These are phyloP conservation scores for Trypanosoma mega DNA, from an alignment of 208 protist genomes.

Conservation along the genomic window DNA sequence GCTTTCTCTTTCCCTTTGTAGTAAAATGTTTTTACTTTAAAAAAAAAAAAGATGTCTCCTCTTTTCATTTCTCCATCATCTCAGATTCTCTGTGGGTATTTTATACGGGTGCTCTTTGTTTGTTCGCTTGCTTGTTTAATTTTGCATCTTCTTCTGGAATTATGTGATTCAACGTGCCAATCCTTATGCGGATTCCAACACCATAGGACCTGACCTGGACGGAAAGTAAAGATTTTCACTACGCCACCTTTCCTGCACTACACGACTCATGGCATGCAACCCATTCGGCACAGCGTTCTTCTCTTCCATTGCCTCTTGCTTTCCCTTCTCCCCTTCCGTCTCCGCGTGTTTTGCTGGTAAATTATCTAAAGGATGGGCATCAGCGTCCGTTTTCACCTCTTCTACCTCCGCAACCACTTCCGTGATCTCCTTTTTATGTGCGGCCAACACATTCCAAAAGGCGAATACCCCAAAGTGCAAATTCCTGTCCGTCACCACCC, in stretches of 20 bases:
- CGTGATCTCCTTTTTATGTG: neutral
- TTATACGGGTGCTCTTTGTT: too few relatives aligned
- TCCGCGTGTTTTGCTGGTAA: neutral
- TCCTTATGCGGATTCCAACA: neutral
- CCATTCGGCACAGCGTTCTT: neutral
- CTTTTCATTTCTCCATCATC: too few relatives aligned
- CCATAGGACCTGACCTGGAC: neutral
- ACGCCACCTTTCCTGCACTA: neutral
- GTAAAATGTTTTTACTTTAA: too few relatives aligned
- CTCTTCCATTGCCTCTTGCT: neutral
- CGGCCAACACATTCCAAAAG: conserved; percentile 32
- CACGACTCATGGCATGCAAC: neutral
- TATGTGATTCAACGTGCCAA: neutral
- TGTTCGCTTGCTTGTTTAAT: too few relatives aligned
- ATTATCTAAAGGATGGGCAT: too few relatives aligned
- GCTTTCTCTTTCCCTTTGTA: too few relatives aligned
- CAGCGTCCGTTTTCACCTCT: neutral
- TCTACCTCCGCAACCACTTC: neutral
- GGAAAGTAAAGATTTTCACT: neutral
- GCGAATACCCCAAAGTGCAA: conserved; percentile 66
- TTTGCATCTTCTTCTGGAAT: too few relatives aligned
- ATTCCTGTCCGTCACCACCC: conserved; percentile 78
- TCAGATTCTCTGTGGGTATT: too few relatives aligned
- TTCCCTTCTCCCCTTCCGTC: neutral
- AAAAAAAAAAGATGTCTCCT: too few relatives aligned